A percentile compares a stretch with the other conserved stretches of the same genome.
Conservation (phyloP, 352 stramenopile genomes). For the Phytopythium mirpurense region DNA sequence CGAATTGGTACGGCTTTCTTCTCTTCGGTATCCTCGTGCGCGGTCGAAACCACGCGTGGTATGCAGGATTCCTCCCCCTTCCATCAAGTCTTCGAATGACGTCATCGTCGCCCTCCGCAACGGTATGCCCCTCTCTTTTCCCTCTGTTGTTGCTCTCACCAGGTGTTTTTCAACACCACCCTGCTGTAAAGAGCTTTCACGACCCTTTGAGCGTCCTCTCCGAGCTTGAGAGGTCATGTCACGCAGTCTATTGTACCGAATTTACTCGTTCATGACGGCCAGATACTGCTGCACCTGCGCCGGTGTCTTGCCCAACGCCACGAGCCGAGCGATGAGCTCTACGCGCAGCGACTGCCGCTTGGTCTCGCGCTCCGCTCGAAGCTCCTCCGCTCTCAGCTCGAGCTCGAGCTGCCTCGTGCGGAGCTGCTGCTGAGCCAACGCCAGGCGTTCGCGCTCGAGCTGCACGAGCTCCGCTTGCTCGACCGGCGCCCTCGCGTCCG, state of each 20-base stretch:
- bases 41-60: neutral
- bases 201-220: too few relatives aligned
- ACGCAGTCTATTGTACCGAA: too few relatives aligned
- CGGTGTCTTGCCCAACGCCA: conserved; percentile 21
- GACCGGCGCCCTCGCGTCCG: neutral
- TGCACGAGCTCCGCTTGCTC: conserved; percentile 7
- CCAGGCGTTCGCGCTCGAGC: conserved; percentile 35
- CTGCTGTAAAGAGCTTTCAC: conserved; percentile 3
- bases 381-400: conserved; percentile 26
- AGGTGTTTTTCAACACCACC: conserved; percentile 21
- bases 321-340: conserved; percentile 7
- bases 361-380: neutral
- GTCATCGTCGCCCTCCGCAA: too few relatives aligned
- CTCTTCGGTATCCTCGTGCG: neutral
- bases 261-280: conserved; percentile 18
- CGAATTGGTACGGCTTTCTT: neutral
- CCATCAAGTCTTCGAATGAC: too few relatives aligned
- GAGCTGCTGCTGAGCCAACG: conserved; percentile 34
- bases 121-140: neutral
- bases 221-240: too few relatives aligned
- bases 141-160: neutral
- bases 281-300: conserved; percentile 26
- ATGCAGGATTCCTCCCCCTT: too few relatives aligned
- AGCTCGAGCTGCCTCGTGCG: conserved; percentile 31
- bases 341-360: conserved; percentile 8